Evolutionary conservation across 2,329 filamentous ascomycete genomes (phyloP).

Genomic region (Cytospora mali): DNA sequence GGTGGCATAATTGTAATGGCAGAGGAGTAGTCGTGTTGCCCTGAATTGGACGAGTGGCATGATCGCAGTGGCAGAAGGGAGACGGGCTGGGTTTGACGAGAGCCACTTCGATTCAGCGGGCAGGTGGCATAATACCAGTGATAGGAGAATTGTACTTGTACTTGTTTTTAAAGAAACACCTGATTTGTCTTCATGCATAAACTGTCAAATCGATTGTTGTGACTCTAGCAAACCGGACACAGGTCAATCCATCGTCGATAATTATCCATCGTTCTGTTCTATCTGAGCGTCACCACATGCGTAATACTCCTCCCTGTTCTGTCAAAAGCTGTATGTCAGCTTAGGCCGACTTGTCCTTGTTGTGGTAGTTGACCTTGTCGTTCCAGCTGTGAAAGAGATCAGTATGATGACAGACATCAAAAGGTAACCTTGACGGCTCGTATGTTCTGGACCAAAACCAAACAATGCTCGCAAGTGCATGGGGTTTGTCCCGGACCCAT

Average conservation of each 20-base stretch:
- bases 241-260: constrained; percentile 28
- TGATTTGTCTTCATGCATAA: background rate
- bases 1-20: too few relatives aligned
- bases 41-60: too few relatives aligned
- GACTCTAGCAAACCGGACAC: constrained; percentile 39
- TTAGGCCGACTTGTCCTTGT: constrained; percentile 74
- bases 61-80: too few relatives aligned
- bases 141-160: background rate
- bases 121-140: background rate
- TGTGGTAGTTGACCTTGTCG: constrained; percentile 92
- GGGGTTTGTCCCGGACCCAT: background rate
- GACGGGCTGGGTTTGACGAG: too few relatives aligned
- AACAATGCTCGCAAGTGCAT: background rate
- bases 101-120: too few relatives aligned
- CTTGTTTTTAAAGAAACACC: background rate
- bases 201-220: constrained; percentile 29
- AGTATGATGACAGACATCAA: constrained; percentile 20
- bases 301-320: constrained; percentile 7
- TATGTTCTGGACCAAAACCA: background rate
- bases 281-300: constrained; percentile 8
- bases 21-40: too few relatives aligned
- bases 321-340: constrained; percentile 14
- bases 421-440: background rate
- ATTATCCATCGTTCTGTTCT: constrained; percentile 24
- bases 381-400: constrained; percentile 75